These are phyloP conservation scores for Jacaranda copaia DNA, from an alignment of 257 asterid genomes.

Conservation along the genomic window DNA sequence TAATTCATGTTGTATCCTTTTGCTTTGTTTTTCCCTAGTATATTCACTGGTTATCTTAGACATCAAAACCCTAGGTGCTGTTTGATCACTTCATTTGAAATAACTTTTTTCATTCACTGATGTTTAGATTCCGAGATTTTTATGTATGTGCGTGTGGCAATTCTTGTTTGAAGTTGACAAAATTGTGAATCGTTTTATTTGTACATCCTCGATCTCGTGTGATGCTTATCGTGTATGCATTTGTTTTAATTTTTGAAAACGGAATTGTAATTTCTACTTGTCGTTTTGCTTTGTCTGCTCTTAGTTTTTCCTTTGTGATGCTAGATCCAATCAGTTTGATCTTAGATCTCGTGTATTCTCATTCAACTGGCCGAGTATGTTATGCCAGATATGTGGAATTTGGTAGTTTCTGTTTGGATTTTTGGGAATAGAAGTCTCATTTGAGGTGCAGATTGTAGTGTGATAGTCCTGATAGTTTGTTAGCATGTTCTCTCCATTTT, in stretches of 20 bases:
- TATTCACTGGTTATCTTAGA: background rate
- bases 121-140: slow-evolving; percentile 8
- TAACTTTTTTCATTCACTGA: background rate
- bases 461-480: background rate
- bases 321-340: slow-evolving; percentile 36
- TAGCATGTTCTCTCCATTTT: background rate
- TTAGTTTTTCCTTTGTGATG: slow-evolving; percentile 15
- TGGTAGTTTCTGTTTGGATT: background rate
- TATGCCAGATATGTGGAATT: slow-evolving; percentile 6
- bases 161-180: slow-evolving; percentile 13
- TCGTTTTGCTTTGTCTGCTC: slow-evolving; percentile 1
- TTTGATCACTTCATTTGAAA: slow-evolving; percentile 21
- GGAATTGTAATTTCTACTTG: slow-evolving; percentile 10
- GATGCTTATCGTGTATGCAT: slow-evolving; percentile 13
- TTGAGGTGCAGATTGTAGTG: slow-evolving; percentile 1
- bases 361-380: background rate
- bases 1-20: background rate
- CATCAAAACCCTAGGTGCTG: slow-evolving; percentile 26
- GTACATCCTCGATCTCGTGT: slow-evolving; percentile 32
- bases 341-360: slow-evolving; percentile 35
- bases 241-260: background rate
- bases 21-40: background rate
- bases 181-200: slow-evolving; percentile 19
- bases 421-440: background rate
- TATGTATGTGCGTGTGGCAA: background rate